Evolutionary conservation across 83 land plant genomes (phyloP).

Genomic region (Picea engelmannii): DNA sequence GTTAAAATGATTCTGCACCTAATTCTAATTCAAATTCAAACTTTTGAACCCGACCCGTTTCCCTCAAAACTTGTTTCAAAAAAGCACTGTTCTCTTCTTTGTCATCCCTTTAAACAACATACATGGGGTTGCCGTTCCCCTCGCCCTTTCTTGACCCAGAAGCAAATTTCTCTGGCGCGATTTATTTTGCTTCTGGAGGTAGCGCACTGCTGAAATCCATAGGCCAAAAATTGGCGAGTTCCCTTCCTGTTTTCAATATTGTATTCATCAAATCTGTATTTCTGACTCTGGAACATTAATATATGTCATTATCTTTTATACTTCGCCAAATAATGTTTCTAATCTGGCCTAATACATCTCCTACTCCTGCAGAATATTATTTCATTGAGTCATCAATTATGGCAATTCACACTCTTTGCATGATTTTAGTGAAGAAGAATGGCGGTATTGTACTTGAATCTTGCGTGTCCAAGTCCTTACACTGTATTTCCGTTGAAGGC

Average conservation of each 20-base stretch:
- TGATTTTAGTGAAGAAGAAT: neutral
- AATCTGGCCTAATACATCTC: neutral
- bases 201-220: neutral
- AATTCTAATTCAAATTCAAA: too few species aligned
- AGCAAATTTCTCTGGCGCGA: too few species aligned
- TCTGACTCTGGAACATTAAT: too few species aligned
- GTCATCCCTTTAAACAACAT: neutral
- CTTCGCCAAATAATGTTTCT: neutral
- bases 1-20: too few species aligned
- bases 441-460: neutral
- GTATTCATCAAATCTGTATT: neutral
- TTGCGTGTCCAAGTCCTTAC: neutral
- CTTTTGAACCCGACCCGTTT: too few species aligned
- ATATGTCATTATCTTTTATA: neutral
- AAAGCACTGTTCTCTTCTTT: too few species aligned
- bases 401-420: too few species aligned
- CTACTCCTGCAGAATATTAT: neutral
- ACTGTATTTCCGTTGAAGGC: neutral
- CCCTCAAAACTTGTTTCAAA: too few species aligned
- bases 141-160: neutral
- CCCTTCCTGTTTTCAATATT: neutral
- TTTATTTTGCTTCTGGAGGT: too few species aligned
- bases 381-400: neutral
- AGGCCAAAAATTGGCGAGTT: neutral
- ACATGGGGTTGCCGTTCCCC: neutral